Conservation (phyloP, 371 early-diverging fungal genomes). For the Mortierella sp. region DNA sequence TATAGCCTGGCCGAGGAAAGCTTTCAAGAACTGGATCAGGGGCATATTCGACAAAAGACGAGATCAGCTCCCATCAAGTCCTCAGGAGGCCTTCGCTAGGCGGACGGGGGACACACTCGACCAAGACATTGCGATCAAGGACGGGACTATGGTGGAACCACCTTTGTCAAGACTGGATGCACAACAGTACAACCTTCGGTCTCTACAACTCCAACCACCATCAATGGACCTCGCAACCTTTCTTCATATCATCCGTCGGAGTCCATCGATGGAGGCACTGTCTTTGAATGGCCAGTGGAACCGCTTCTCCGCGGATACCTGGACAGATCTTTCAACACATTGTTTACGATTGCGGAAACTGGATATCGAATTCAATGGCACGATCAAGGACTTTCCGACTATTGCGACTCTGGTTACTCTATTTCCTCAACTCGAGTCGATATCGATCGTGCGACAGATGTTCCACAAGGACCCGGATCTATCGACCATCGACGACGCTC, state of each 20-base stretch:
- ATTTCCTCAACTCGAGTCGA: constrained; percentile 2
- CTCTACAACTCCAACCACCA: constrained; percentile 1
- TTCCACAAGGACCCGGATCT: background rate
- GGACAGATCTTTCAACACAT: background rate
- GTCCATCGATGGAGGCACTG: background rate
- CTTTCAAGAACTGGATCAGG: constrained; percentile 1
- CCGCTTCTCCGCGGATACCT: background rate
- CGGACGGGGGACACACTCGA: background rate
- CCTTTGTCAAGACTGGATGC: background rate
- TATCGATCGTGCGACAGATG: background rate
- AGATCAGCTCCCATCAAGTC: background rate
- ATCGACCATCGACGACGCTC: background rate
- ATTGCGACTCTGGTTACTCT: background rate
- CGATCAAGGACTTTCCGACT: background rate
- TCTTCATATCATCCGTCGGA: background rate
- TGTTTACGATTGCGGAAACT: background rate
- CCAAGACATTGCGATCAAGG: background rate
- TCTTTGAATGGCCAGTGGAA: background rate
- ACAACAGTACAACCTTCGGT: background rate
- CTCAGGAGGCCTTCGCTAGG: background rate
- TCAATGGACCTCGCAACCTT: background rate
- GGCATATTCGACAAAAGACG: background rate
- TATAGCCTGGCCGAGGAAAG: background rate
- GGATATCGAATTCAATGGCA: background rate
- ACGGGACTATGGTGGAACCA: background rate